These are phyloP conservation scores for Tylopilus sp. DNA, from an alignment of 1,284 basidiomycete genomes.

Conservation along the genomic window DNA sequence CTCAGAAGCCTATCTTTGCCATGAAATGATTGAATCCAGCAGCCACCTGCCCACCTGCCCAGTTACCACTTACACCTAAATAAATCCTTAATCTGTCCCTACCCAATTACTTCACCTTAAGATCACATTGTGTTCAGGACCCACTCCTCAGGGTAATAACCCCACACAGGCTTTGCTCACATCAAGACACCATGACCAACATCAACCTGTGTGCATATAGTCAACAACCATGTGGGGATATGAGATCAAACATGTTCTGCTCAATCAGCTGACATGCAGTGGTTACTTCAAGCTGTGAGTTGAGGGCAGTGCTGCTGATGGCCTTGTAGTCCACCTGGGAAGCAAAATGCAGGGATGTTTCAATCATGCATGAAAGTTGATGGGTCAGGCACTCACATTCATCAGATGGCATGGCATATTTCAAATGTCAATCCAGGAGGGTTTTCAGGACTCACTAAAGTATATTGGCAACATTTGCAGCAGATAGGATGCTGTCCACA, in stretches of 20 bases:
- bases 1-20: too few species aligned
- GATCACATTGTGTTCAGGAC: too few species aligned
- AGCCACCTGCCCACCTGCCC: too few species aligned
- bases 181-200: constrained; percentile 55
- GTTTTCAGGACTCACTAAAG: constrained; percentile 13
- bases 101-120: too few species aligned
- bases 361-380: neutral
- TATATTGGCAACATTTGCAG: constrained; percentile 21
- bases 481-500: constrained; percentile 25
- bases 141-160: too few species aligned
- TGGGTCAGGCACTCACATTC: constrained; percentile 9
- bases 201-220: constrained; percentile 44
- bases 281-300: constrained; percentile 13
- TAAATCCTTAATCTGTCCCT: too few species aligned
- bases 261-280: neutral
- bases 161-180: constrained; percentile 5
- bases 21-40: too few species aligned
- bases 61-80: too few species aligned
- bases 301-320: constrained; percentile 1
- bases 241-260: neutral
- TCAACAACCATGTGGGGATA: neutral
- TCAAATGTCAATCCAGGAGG: constrained; percentile 1
- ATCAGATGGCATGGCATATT: neutral
- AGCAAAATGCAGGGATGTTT: neutral
- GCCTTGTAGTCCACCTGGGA: constrained; percentile 12